Base-by-base conservation (phyloP, 2,329 filamentous ascomycete species). In the Botrytis fragariae region DNA sequence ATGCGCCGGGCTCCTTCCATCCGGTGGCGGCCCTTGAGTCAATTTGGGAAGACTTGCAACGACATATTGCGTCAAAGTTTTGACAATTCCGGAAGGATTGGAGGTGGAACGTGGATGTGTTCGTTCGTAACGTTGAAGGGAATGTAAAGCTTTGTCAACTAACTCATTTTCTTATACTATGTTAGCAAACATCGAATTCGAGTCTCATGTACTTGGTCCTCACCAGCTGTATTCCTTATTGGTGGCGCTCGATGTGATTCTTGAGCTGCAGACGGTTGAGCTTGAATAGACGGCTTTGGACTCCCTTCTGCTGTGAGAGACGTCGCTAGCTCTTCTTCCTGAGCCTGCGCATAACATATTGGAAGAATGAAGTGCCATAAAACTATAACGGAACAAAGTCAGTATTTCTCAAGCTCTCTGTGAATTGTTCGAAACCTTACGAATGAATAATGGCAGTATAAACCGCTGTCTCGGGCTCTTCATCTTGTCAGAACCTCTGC, bases 21-120 rank as follows among this genome's bases (percentile, higher is more conserved):
- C 76, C 59, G 75, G 72, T 68, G 84, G 81, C 1, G 89, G 89
- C 1, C 86, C 85, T 77, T 91, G 91, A 84, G 91, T 87, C 80
- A 91, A 82, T 44, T 90, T 82, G 64, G 88, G 86, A 79, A 92
- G 89, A 35, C 88, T 82, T 80, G 90, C 84, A 77, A 88, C 88
- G 57, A 86, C 86, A 79, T 92, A 92, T 83, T 92, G 86, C 76
- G 86, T 83, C 54, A 85, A 83, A 73, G 86, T 85, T 57, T 87
- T 87, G 9, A 91, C 74, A 48, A 92, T 79, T 44, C 90, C 89
- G 16, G 86, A 86, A 12, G 88, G 87, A 79, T 87, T 89, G 57
- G 81, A 78, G 78, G 78, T 42, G 25, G 68, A 74, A 64, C 76
- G 77, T 35, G 77, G 77, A 74, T 79, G 77, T 69, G 74, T 73